Evolutionary conservation across 768 basidiomycete species (phyloP).

Genomic region (Termitomyces sp.): DNA sequence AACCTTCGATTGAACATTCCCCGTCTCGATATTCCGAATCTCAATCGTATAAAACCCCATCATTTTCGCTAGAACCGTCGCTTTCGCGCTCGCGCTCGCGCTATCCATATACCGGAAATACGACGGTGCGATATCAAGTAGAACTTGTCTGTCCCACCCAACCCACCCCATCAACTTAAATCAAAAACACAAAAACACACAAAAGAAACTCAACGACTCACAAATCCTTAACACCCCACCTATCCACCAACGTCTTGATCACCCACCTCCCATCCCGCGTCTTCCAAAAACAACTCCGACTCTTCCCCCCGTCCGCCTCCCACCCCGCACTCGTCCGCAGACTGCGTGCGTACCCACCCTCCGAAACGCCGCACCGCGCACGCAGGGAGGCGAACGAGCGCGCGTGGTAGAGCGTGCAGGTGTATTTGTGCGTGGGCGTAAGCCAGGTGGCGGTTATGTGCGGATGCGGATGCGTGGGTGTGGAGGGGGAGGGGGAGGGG

Average conservation of each 20-base stretch:
- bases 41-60: slow-evolving; percentile 81
- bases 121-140: slow-evolving; percentile 72
- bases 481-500: slow-evolving; percentile 40
- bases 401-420: slow-evolving; percentile 82
- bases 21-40: slow-evolving; percentile 69
- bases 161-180: too few relatives aligned
- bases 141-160: slow-evolving; percentile 54
- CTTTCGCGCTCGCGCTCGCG: slow-evolving; percentile 57
- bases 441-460: too few relatives aligned
- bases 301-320: slow-evolving; percentile 80
- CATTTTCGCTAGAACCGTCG: slow-evolving; percentile 74
- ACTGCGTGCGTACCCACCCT: slow-evolving; percentile 57
- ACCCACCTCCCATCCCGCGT: slow-evolving; percentile 74
- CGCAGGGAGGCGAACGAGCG: slow-evolving; percentile 73
- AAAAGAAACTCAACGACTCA: slow-evolving; percentile 33
- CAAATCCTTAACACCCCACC: slow-evolving; percentile 87
- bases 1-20: slow-evolving; percentile 58
- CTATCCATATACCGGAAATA: slow-evolving; percentile 79
- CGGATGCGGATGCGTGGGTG: too few relatives aligned
- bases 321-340: slow-evolving; percentile 59
- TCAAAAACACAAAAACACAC: background rate
- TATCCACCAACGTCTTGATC: slow-evolving; percentile 82
- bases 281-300: slow-evolving; percentile 79
- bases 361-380: slow-evolving; percentile 65
- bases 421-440: slow-evolving; percentile 73